Evolutionary conservation across 345 rosid species (phyloP).

Genomic region (Lepidium sativum): DNA sequence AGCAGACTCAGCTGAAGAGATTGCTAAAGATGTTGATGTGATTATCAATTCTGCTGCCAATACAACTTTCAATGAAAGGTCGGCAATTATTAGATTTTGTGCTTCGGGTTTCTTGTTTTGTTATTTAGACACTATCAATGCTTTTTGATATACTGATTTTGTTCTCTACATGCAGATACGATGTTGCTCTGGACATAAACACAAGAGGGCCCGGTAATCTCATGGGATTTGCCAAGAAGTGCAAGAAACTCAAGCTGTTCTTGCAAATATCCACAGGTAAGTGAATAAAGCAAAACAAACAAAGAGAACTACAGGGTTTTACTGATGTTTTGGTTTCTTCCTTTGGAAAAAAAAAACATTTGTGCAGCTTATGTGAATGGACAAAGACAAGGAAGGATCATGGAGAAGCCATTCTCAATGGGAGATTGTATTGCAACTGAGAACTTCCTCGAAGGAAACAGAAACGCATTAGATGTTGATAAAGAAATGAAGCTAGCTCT

Average conservation of each 20-base stretch:
- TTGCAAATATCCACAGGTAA: constrained; percentile 71
- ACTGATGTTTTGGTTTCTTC: not conserved
- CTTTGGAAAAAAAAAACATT: not conserved
- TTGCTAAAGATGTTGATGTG: constrained; percentile 55
- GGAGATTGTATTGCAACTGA: constrained; percentile 74
- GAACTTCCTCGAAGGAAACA: constrained; percentile 30
- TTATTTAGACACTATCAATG: not conserved
- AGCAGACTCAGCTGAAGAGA: constrained; percentile 45
- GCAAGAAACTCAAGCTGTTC: constrained; percentile 60
- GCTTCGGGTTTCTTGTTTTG: not conserved
- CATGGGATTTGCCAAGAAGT: constrained; percentile 63
- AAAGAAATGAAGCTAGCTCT: constrained; percentile 52
- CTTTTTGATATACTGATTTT: constrained; percentile 1
- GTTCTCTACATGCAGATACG: constrained; percentile 46
- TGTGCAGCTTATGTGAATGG: constrained; percentile 86
- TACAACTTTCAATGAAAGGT: constrained; percentile 80
- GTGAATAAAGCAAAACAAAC: not conserved
- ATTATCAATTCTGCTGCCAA: constrained; percentile 79
- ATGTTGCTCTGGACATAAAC: constrained; percentile 63
- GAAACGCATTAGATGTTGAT: constrained; percentile 45
- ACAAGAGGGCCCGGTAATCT: constrained; percentile 63
- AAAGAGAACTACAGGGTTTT: not conserved
- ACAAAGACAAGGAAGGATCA: constrained; percentile 78
- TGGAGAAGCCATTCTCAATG: constrained; percentile 69
- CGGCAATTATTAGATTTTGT: not conserved